Percentiles rank a stretch among this genome's conserved stretches.
Evolutionary conservation across 257 asterid genomes (phyloP).

Genomic region (Ligustrum vulgare): DNA sequence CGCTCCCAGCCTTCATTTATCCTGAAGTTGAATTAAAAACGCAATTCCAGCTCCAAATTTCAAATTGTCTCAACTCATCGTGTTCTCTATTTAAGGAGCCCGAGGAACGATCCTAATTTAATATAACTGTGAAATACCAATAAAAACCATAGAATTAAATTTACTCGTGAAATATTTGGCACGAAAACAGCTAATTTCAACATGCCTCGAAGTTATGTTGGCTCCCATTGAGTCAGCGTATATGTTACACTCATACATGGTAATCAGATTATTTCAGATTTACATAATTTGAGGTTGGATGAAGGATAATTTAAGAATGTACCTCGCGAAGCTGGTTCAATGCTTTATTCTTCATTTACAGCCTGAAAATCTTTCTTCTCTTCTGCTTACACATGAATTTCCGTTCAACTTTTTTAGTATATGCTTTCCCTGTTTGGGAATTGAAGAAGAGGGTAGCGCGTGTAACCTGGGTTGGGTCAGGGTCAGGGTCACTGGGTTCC

Average conservation of each 20-base stretch:
- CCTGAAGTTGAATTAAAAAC: slow-evolving; percentile 19
- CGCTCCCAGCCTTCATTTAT: slow-evolving; percentile 96
- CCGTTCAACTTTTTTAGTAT: slow-evolving; percentile 16
- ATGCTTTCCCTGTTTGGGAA: slow-evolving; percentile 32
- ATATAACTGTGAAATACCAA: slow-evolving; percentile 20
- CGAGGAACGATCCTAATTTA: slow-evolving; percentile 40
- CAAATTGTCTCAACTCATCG: slow-evolving; percentile 33
- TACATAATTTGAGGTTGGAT: slow-evolving; percentile 21
- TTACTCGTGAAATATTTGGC: slow-evolving; percentile 6
- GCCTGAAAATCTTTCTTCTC: slow-evolving; percentile 21
- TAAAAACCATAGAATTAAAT: not conserved
- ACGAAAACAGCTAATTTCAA: slow-evolving; percentile 10
- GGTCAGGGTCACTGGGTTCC: no score
- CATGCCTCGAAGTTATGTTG: slow-evolving; percentile 6
- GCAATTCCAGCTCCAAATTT: slow-evolving; percentile 29
- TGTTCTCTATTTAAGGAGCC: slow-evolving; percentile 16
- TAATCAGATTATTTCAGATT: not conserved
- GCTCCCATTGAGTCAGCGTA: slow-evolving; percentile 7
- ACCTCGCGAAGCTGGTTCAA: slow-evolving; percentile 31
- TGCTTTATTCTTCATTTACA: slow-evolving; percentile 30
- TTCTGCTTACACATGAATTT: slow-evolving; percentile 40
- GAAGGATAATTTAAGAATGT: slow-evolving; percentile 12
- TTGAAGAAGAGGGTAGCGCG: slow-evolving; percentile 37
- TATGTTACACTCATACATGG: not conserved
- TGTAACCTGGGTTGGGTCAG: slow-evolving; percentile 35